Percentiles rank a stretch among this genome's conserved stretches.
Evolutionary conservation across 352 stramenopile species (phyloP).

Genomic region (Globisporangium nodosum): DNA sequence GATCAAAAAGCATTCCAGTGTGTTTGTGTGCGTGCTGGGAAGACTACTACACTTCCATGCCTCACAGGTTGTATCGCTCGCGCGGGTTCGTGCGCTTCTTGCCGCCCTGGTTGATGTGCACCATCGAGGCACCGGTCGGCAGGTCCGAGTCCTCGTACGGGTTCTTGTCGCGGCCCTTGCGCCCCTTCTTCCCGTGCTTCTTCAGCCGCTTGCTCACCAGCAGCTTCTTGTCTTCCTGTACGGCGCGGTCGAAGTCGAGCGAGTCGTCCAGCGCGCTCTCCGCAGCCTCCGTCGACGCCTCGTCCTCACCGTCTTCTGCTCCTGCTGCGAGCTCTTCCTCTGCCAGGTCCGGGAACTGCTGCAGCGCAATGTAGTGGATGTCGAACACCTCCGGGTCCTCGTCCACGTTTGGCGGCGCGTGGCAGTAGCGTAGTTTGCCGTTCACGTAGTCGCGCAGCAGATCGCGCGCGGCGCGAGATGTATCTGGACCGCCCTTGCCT

Average conservation of each 20-base stretch:
- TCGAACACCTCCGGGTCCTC: constrained; percentile 61
- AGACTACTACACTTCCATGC: neutral
- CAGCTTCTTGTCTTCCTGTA: constrained; percentile 53
- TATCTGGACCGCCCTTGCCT: constrained; percentile 93
- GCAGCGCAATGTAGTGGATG: constrained; percentile 56
- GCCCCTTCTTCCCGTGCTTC: constrained; percentile 95
- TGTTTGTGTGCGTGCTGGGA: too few relatives aligned
- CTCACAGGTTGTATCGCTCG: constrained; percentile 26
- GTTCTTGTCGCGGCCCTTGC: constrained; percentile 96
- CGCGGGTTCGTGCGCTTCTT: constrained; percentile 70
- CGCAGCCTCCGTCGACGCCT: constrained; percentile 10
- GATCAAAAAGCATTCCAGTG: too few relatives aligned
- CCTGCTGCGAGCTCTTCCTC: constrained; percentile 13
- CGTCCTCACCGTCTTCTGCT: constrained; percentile 12
- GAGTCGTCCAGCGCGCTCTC: constrained; percentile 25
- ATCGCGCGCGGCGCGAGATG: constrained; percentile 91
- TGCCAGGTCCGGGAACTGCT: constrained; percentile 51
- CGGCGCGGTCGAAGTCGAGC: constrained; percentile 65
- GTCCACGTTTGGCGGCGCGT: constrained; percentile 81
- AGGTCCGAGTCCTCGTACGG: constrained; percentile 92
- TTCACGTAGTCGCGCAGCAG: constrained; percentile 98
- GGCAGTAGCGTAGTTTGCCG: constrained; percentile 96
- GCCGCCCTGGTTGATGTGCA: constrained; percentile 67
- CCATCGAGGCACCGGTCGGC: constrained; percentile 30
- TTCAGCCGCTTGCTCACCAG: constrained; percentile 80